Base-by-base conservation (phyloP, 139 green algal genomes). In the Auxenochlorella protothecoides region DNA sequence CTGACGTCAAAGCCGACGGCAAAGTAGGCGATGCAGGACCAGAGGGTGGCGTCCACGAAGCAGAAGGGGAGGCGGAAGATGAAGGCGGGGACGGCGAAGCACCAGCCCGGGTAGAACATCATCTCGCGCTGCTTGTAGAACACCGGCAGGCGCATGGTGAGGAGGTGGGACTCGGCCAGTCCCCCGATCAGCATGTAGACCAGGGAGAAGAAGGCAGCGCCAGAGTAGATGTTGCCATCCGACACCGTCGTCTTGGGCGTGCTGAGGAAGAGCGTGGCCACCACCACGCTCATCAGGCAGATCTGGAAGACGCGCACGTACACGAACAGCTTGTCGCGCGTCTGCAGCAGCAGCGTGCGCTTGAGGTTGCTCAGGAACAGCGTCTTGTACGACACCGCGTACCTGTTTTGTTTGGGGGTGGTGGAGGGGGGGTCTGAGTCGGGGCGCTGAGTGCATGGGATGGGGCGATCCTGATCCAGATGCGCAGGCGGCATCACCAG, bases 111-210 rank as follows among this genome's bases (percentile, higher is more conserved):
- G 61, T 76, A 78, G 55, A 78, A 78, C 2, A 60, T 69, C 64
- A 73, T 68, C 14, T 76, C 79, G 3, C 79, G 75, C 74, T 84
- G 79, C 67, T 76, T 75, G 68, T 74, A 80, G 27, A 83, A 76
- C 11, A 80, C 76, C 5, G 70, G 57, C n/a, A 80, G 64, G 15
- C 76, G 69, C 68, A 72, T 56, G 0, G 56, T 63, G 3, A 80
- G 53, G n/a, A 80, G 57, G 61, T 80, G 75, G 71, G 73, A 69
- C 72, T 77, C 76, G 53, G 63, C 56, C 4, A 75, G 70, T 14
- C 65, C 76, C 13, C 65, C 53, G 1, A 72, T 54, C 0, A 76
- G 56, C 72, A 72, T 72, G 51, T 54, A 77, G 2, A 80, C 65
- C 10, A 80, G 4, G 2, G 14, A 61, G 13, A 68, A 80, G 59